Evolutionary conservation across 768 basidiomycete species (phyloP).

Genomic region (Collybia sp.): DNA sequence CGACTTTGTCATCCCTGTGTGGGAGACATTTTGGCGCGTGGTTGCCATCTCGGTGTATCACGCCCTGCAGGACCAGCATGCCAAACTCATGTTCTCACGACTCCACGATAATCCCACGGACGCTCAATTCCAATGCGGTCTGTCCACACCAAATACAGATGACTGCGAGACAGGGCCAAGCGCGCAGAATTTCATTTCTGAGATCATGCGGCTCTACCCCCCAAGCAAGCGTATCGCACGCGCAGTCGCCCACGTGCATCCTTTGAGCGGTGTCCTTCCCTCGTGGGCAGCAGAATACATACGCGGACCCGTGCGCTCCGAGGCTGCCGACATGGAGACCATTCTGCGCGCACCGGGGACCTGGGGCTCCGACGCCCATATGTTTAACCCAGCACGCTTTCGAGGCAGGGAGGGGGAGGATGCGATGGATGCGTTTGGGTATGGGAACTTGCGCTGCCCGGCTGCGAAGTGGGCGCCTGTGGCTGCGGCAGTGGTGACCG

Average conservation of each 20-base stretch:
- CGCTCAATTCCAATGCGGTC: conserved; percentile 18
- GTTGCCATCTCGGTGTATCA: conserved; percentile 40
- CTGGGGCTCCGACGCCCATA: conserved; percentile 29
- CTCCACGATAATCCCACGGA: conserved; percentile 27
- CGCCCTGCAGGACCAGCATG: conserved; percentile 19
- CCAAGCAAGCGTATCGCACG: conserved; percentile 45
- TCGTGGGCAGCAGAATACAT: background rate
- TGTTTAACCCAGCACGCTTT: conserved; percentile 41
- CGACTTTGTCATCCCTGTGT: conserved; percentile 51
- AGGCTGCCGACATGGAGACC: conserved; percentile 29
- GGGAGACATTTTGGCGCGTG: conserved; percentile 62
- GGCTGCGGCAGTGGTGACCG: conserved; percentile 44
- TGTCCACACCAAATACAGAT: background rate
- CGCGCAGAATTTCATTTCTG: conserved; percentile 31
- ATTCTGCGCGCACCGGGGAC: conserved; percentile 25
- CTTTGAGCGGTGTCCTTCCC: background rate
- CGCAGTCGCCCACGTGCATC: conserved; percentile 1
- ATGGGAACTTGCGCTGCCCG: conserved; percentile 40
- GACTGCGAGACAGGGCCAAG: conserved; percentile 16
- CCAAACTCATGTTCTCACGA: conserved; percentile 24
- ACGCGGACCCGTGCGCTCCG: conserved; percentile 8
- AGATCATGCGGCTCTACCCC: conserved; percentile 46
- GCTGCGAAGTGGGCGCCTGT: conserved; percentile 47
- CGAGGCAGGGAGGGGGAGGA: conserved; percentile 13
- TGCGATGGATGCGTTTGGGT: conserved; percentile 42